Conservation (phyloP, 257 asterid species). For the Mentha longifolia region DNA sequence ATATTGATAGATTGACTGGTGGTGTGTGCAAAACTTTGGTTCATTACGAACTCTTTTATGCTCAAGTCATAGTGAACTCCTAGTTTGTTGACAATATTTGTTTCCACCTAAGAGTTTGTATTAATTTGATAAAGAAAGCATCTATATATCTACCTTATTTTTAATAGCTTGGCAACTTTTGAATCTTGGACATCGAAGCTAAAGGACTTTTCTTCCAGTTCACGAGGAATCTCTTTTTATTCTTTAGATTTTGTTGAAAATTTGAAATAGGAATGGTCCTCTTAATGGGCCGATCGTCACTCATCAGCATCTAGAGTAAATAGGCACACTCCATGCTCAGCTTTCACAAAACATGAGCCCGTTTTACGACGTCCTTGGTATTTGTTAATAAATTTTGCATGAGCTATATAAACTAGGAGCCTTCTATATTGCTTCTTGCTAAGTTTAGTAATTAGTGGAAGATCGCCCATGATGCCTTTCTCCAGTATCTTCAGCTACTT, state of each 20-base stretch:
- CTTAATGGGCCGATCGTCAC: neutral
- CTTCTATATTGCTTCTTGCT: neutral
- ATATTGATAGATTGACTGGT: neutral
- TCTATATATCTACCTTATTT: neutral
- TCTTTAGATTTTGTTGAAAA: too few species aligned
- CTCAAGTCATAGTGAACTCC: neutral
- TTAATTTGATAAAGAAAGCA: neutral
- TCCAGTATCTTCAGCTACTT: too few species aligned
- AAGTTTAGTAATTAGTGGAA: neutral
- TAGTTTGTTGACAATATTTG: neutral
- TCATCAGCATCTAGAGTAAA: neutral
- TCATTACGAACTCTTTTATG: neutral
- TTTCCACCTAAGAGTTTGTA: neutral
- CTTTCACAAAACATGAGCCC: neutral
- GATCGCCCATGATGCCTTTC: too few species aligned
- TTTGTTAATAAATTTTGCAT: neutral
- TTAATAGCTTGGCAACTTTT: neutral
- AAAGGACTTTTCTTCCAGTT: too few species aligned
- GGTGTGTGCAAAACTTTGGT: neutral
- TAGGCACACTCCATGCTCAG: neutral
- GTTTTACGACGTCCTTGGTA: neutral
- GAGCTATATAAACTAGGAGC: slow-evolving; percentile 5
- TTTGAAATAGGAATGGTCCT: neutral
- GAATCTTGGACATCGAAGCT: neutral
- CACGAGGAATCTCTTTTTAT: too few species aligned